phyloP scores from a whole-genome alignment of 108 stramenopile genomes.

The Cyclotella baltica region DNA sequence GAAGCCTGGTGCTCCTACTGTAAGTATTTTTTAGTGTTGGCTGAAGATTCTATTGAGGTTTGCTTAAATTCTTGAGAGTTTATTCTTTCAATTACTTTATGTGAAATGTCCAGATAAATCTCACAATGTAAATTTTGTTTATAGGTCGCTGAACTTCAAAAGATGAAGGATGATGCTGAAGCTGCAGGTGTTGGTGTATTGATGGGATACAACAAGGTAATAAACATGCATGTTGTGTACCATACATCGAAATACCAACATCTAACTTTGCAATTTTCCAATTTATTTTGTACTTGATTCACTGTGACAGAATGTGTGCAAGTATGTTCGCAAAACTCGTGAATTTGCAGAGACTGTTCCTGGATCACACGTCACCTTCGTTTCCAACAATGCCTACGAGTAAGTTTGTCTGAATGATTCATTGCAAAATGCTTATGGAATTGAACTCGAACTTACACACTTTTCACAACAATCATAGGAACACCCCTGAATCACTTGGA shows the following conservation, averaged over 20 bases:
- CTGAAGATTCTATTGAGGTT: no score
- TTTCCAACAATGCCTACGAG: constrained; percentile 93
- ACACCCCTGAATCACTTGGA: constrained; percentile 85
- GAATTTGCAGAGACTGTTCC: constrained; percentile 78
- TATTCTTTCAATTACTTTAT: no score
- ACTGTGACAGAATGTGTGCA: constrained; percentile 83
- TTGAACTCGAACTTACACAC: neutral
- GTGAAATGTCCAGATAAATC: no score
- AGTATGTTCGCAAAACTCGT: constrained; percentile 89
- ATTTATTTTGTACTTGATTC: no score
- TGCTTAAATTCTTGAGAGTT: no score
- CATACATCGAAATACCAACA: no score
- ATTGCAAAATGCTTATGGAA: no score
- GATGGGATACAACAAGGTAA: constrained; percentile 94
- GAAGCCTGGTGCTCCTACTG: constrained; percentile 94
- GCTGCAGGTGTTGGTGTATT: constrained; percentile 81
- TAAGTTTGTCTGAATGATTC: constrained; percentile 20
- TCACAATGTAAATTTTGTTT: no score
- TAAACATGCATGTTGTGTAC: no score
- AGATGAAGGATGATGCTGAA: constrained; percentile 76
- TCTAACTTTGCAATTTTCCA: neutral
- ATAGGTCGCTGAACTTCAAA: constrained; percentile 78
- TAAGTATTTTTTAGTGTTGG: no score
- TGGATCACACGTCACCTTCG: constrained; percentile 86
- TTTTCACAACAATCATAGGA: constrained; percentile 16